Evolutionary conservation across 306 rosid species (phyloP).

Genomic region (Parietaria judaica): DNA sequence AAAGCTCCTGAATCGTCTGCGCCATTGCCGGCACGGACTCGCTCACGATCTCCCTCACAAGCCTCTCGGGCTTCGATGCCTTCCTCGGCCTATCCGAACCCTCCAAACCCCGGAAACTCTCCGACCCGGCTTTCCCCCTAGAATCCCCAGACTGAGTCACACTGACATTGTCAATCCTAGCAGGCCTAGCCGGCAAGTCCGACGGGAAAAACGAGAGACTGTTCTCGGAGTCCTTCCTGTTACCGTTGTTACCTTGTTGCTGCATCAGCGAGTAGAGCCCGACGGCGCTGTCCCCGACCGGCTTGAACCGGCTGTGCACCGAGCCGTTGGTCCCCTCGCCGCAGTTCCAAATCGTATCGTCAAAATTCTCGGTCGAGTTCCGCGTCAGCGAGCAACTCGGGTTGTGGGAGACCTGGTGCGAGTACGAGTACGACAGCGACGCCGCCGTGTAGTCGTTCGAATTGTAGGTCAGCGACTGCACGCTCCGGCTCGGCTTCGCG

Average conservation of each 20-base stretch:
- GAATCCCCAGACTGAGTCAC: conserved; percentile 58
- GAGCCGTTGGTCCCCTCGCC: conserved; percentile 99
- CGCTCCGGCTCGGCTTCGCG: conserved; percentile 35
- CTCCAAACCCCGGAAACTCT: conserved; percentile 55
- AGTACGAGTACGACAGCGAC: conserved; percentile 77
- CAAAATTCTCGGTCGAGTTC: conserved; percentile 82
- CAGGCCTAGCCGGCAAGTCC: conserved; percentile 75
- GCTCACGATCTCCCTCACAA: conserved; percentile 48
- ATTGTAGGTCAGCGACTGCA: conserved; percentile 44
- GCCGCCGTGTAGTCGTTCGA: conserved; percentile 79
- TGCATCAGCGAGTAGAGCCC: conserved; percentile 63
- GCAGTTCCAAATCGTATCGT: conserved; percentile 89
- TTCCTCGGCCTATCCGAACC: conserved; percentile 49
- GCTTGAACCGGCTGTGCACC: conserved; percentile 97
- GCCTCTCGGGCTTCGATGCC: conserved; percentile 56
- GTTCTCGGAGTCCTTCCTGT: conserved; percentile 30
- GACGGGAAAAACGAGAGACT: conserved; percentile 87
- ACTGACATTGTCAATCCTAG: conserved; percentile 34
- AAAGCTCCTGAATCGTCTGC: conserved; percentile 58
- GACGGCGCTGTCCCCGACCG: conserved; percentile 89
- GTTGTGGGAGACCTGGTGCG: conserved; percentile 74
- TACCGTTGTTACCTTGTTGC: no score
- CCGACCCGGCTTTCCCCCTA: conserved; percentile 64
- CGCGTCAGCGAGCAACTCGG: conserved; percentile 90
- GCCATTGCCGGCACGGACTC: conserved; percentile 54